phyloP scores from a whole-genome alignment of 768 basidiomycete species.

The Albatrellus ellisii region DNA sequence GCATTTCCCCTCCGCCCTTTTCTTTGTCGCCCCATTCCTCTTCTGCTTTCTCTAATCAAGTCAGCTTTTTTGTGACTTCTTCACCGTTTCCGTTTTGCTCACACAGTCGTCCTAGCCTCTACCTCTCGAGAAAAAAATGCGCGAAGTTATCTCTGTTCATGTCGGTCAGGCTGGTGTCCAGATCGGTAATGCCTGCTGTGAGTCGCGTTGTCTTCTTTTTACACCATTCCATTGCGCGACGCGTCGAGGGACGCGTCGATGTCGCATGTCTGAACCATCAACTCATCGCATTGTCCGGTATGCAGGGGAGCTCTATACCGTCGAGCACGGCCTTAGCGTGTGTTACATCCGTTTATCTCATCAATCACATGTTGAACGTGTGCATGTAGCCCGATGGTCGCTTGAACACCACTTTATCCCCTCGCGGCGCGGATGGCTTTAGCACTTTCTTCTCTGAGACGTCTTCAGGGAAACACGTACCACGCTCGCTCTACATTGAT shows the following conservation, averaged over 20 bases:
- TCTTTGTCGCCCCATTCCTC: conserved; percentile 25
- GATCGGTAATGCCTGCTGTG: conserved; percentile 98
- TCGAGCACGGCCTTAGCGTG: conserved; percentile 96
- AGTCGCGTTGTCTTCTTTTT: conserved; percentile 25
- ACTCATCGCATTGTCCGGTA: conserved; percentile 6
- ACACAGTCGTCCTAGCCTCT: conserved; percentile 5
- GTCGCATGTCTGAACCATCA: neutral
- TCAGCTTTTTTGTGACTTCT: conserved; percentile 4
- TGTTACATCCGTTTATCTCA: conserved; percentile 16
- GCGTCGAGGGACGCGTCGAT: conserved; percentile 11
- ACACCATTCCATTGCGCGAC: conserved; percentile 4
- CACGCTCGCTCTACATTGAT: conserved; percentile 94
- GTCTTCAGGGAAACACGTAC: conserved; percentile 90
- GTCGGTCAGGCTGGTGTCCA: conserved; percentile 98
- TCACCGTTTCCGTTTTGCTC: neutral
- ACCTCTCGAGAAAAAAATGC: conserved; percentile 36
- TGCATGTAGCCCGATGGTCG: conserved; percentile 83
- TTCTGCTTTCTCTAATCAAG: conserved; percentile 15
- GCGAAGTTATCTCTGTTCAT: conserved; percentile 96
- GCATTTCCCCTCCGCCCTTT: conserved; percentile 17
- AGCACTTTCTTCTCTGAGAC: conserved; percentile 99
- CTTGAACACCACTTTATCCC: conserved; percentile 63
- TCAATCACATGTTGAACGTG: conserved; percentile 9
- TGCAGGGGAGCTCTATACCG: conserved; percentile 94
- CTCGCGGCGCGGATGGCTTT: conserved; percentile 80